phyloP scores from a whole-genome alignment of 768 basidiomycete species.

The Mycena indigotica region DNA sequence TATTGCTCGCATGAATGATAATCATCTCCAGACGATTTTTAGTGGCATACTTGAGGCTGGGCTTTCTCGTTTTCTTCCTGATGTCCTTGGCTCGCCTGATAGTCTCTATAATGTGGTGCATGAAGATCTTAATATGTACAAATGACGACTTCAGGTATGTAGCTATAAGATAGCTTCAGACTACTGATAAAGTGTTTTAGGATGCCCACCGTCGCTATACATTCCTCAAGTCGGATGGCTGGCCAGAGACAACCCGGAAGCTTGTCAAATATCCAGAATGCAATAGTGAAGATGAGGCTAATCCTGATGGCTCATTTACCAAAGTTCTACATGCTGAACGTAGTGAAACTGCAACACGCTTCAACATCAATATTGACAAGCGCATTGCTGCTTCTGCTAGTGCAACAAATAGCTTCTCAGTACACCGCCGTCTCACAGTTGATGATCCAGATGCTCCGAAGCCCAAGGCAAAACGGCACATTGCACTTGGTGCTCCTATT shows the following conservation, averaged over 20 bases:
- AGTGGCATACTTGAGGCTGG: not conserved
- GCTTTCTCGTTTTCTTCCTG: not conserved
- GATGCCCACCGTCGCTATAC: not conserved
- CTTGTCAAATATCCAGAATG: not conserved
- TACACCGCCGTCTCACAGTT: not conserved
- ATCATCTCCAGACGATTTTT: not conserved
- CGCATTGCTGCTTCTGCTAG: not conserved
- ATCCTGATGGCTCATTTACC: not conserved
- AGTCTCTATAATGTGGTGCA: slow-evolving; percentile 1
- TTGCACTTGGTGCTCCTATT: slow-evolving; percentile 15
- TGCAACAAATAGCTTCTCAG: not conserved
- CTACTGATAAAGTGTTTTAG: too few relatives aligned
- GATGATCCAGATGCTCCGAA: not conserved
- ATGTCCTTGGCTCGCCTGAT: not conserved
- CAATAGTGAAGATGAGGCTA: slow-evolving; percentile 3
- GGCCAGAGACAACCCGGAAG: not conserved
- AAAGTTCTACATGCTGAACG: not conserved
- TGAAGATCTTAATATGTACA: not conserved
- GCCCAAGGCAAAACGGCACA: slow-evolving; percentile 5
- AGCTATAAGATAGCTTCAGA: too few relatives aligned
- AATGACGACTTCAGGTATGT: slow-evolving; percentile 2
- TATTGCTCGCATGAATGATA: not conserved
- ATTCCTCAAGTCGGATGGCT: not conserved
- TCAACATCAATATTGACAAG: not conserved
- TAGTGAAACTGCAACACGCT: not conserved